Percentiles rank a stretch among this genome's conserved stretches.
phyloP scores from a whole-genome alignment of 192 early-diverging fungal species.

The Gonapodya prolifera region DNA sequence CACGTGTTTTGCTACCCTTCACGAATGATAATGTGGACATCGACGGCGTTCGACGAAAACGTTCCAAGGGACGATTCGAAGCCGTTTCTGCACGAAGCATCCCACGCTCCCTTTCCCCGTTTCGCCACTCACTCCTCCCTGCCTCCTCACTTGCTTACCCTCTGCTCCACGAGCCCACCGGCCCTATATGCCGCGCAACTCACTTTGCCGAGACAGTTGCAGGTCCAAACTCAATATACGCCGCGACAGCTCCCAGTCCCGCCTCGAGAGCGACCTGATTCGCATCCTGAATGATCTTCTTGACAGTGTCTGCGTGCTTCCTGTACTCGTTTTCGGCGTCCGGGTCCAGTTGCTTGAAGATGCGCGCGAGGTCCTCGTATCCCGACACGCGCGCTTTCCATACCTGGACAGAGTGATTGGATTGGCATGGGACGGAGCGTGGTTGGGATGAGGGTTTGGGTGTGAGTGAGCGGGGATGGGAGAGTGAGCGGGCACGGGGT shows the following conservation, averaged over 20 bases:
- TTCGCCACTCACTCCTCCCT: too few species aligned
- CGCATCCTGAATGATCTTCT: not conserved
- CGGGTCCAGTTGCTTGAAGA: not conserved
- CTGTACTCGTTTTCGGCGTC: constrained; percentile 8
- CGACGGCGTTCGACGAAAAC: too few species aligned
- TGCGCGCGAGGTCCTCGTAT: constrained; percentile 5
- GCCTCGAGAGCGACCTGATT: not conserved
- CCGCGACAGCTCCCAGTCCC: not conserved
- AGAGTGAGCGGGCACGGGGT: not conserved
- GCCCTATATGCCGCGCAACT: not conserved
- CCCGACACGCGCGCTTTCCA: constrained; percentile 6
- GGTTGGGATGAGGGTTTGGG: constrained; percentile 51
- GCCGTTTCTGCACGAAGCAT: too few species aligned
- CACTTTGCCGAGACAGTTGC: not conserved
- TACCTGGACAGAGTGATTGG: not conserved
- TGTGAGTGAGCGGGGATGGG: constrained; percentile 35
- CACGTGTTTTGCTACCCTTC: too few species aligned
- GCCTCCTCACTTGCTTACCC: too few species aligned
- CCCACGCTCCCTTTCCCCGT: too few species aligned
- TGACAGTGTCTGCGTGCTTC: not conserved
- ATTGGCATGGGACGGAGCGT: not conserved
- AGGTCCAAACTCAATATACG: not conserved
- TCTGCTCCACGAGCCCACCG: too few species aligned
- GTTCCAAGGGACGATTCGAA: too few species aligned
- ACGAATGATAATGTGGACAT: too few species aligned